These are phyloP conservation scores for Fistulifera solaris DNA, from an alignment of 108 stramenopile species.

Conservation along the genomic window DNA sequence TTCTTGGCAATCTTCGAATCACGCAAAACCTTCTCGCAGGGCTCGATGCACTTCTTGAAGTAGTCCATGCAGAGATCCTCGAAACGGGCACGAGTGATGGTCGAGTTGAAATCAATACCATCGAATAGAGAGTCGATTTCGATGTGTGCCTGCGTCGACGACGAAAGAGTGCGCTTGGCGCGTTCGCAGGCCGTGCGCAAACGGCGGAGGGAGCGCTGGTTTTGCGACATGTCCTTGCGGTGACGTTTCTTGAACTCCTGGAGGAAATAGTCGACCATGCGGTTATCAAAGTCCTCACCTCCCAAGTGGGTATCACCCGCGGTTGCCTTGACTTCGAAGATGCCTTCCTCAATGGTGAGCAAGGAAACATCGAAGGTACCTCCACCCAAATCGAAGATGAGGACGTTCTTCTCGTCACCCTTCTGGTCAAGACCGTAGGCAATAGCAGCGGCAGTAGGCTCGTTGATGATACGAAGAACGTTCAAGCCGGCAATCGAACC, in stretches of 20 bases:
- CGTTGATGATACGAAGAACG: constrained; percentile 99
- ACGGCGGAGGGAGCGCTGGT: constrained; percentile 97
- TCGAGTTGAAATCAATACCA: constrained; percentile 98
- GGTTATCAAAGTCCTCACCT: constrained; percentile 99
- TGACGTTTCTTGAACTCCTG: constrained; percentile 94
- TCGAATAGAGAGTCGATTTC: constrained; percentile 99
- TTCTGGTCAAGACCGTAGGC: constrained; percentile 95
- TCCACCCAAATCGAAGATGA: constrained; percentile 98
- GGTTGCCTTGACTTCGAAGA: constrained; percentile 99
- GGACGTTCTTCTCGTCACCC: constrained; percentile 95
- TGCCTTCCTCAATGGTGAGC: constrained; percentile 98
- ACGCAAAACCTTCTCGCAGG: constrained; percentile 95
- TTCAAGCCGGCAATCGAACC: constrained; percentile 90
- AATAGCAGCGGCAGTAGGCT: constrained; percentile 99
- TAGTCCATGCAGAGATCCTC: constrained; percentile 97
- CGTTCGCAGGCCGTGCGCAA: constrained; percentile 99
- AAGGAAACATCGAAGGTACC: constrained; percentile 97
- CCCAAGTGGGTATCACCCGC: constrained; percentile 99
- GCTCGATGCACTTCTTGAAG: constrained; percentile 99
- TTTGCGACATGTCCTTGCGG: constrained; percentile 82
- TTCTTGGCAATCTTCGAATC: constrained; percentile 97
- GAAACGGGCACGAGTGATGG: constrained; percentile 96
- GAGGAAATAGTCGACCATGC: constrained; percentile 93
- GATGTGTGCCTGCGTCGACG: constrained; percentile 98
- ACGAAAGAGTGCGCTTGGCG: constrained; percentile 98